These are phyloP conservation scores for Leccinum rimulosum DNA, from an alignment of 768 basidiomycete species.

Conservation along the genomic window DNA sequence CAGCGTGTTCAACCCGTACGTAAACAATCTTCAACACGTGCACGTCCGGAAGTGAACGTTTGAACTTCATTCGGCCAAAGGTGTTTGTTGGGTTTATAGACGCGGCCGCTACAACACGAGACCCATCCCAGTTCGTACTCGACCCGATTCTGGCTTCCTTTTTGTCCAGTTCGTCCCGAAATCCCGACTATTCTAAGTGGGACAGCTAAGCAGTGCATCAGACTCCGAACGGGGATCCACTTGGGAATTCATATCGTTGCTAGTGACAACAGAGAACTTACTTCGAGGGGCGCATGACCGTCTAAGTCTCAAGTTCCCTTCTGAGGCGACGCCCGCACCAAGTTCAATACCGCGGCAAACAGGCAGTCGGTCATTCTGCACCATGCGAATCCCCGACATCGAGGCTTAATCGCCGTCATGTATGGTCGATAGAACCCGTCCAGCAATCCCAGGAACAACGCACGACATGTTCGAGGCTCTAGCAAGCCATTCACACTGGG, in stretches of 20 bases:
- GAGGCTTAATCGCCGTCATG: slow-evolving; percentile 22
- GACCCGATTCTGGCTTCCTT: slow-evolving; percentile 6
- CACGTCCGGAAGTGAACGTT: slow-evolving; percentile 20
- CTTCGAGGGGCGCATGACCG: slow-evolving; percentile 11
- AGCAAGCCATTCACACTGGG: background rate
- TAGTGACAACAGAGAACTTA: slow-evolving; percentile 23
- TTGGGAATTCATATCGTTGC: slow-evolving; percentile 25
- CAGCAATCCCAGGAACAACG: slow-evolving; percentile 9
- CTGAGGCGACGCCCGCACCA: slow-evolving; percentile 4
- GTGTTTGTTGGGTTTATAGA: slow-evolving; percentile 11
- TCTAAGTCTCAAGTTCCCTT: slow-evolving; percentile 5
- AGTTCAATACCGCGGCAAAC: slow-evolving; percentile 17
- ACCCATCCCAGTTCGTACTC: slow-evolving; percentile 14
- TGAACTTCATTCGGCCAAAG: slow-evolving; percentile 12
- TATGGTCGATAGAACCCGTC: slow-evolving; percentile 3
- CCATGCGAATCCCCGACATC: slow-evolving; percentile 26
- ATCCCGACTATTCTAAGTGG: background rate
- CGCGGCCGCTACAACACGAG: slow-evolving; percentile 17
- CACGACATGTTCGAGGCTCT: slow-evolving; percentile 10
- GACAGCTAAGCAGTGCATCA: slow-evolving; percentile 3
- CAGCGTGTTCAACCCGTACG: slow-evolving; percentile 26
- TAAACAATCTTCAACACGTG: slow-evolving; percentile 29
- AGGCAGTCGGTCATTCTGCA: slow-evolving; percentile 4
- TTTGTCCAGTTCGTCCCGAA: slow-evolving; percentile 14
- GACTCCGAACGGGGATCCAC: slow-evolving; percentile 20